phyloP scores from a whole-genome alignment of 257 asterid species.

The Penstemon newberryi region DNA sequence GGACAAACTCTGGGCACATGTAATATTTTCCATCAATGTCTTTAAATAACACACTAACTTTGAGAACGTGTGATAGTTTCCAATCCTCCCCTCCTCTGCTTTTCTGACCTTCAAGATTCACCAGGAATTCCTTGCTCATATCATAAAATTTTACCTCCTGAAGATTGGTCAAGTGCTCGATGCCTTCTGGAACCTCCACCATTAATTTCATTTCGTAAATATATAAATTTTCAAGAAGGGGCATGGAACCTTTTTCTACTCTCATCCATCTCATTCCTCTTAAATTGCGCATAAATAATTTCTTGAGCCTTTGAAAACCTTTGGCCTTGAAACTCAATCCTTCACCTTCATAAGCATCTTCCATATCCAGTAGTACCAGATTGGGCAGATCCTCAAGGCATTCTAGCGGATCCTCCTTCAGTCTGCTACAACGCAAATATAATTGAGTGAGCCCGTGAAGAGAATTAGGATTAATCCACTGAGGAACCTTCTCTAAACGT shows the following conservation, averaged over 20 bases:
- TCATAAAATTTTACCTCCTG: background rate
- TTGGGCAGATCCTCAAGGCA: slow-evolving; percentile 28
- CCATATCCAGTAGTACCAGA: background rate
- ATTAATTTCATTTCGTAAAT: slow-evolving; percentile 13
- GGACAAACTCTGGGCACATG: no score
- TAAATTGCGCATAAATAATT: background rate
- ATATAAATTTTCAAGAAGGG: background rate
- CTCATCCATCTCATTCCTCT: slow-evolving; percentile 14
- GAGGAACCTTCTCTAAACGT: slow-evolving; percentile 18
- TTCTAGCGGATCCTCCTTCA: slow-evolving; percentile 11
- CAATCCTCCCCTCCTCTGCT: no score
- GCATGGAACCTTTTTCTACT: slow-evolving; percentile 28
- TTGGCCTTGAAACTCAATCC: slow-evolving; percentile 14
- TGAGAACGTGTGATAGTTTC: no score
- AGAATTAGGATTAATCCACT: slow-evolving; percentile 17
- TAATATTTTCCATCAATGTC: no score
- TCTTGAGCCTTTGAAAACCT: slow-evolving; percentile 25
- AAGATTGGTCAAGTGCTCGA: slow-evolving; percentile 17
- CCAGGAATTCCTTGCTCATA: slow-evolving; percentile 21
- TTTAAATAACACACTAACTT: no score
- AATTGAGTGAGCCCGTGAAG: slow-evolving; percentile 9
- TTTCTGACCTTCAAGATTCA: background rate
- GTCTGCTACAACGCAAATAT: background rate
- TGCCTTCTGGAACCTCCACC: slow-evolving; percentile 22
- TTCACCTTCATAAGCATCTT: slow-evolving; percentile 22